Evolutionary conservation across 1,284 basidiomycete genomes (phyloP).

Genomic region (Mycosarcoma mackinlayi): DNA sequence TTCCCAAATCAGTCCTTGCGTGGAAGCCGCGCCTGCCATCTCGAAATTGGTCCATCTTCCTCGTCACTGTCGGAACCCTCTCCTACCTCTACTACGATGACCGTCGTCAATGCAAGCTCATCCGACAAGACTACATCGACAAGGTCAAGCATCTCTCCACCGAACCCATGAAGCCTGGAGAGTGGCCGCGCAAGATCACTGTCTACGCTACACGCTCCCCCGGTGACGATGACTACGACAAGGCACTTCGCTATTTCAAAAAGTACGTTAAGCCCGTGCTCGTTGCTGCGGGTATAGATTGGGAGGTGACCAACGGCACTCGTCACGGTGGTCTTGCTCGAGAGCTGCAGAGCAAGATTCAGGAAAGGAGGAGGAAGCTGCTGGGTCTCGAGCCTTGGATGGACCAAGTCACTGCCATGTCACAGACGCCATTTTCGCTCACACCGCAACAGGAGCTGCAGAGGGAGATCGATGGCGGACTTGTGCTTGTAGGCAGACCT

Average conservation of each 20-base stretch:
- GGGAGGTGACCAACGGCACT: constrained; percentile 82
- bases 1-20: constrained; percentile 70
- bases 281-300: constrained; percentile 93
- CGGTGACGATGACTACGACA: constrained; percentile 90
- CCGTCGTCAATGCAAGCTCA: constrained; percentile 79
- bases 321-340: constrained; percentile 84
- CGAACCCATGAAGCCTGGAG: constrained; percentile 76
- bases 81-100: constrained; percentile 85
- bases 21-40: constrained; percentile 77
- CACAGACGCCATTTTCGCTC: constrained; percentile 74
- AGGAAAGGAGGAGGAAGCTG: constrained; percentile 73
- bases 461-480: constrained; percentile 81
- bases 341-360: constrained; percentile 79
- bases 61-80: constrained; percentile 78
- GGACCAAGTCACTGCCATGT: constrained; percentile 67
- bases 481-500: constrained; percentile 87
- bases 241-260: constrained; percentile 86
- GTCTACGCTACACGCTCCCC: constrained; percentile 92
- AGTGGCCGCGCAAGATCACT: constrained; percentile 81
- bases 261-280: constrained; percentile 97
- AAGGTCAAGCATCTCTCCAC: constrained; percentile 82
- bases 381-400: constrained; percentile 64
- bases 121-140: constrained; percentile 82
- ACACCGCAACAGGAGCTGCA: constrained; percentile 74
- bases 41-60: constrained; percentile 92